Percentiles rank a stretch among this genome's conserved stretches.
phyloP scores from a whole-genome alignment of 495 filamentous ascomycete species.

The Daldinia loculata region DNA sequence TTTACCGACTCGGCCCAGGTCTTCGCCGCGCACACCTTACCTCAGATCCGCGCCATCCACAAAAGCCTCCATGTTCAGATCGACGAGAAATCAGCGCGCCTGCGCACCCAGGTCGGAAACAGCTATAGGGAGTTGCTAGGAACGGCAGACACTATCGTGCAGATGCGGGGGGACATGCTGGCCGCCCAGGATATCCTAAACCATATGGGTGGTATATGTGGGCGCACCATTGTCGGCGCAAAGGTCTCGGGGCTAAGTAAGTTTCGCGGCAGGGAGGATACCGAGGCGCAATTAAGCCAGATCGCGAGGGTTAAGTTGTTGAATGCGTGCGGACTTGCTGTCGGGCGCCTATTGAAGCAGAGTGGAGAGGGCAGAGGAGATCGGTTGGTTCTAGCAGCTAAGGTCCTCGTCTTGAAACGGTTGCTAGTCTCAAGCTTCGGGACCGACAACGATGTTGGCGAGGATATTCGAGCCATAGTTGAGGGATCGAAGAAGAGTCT shows the following conservation, averaged over 20 bases:
- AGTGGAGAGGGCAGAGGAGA: conserved; percentile 51
- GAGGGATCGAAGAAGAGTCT: conserved; percentile 71
- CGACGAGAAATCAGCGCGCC: conserved; percentile 83
- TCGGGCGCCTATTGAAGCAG: conserved; percentile 60
- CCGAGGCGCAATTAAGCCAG: conserved; percentile 29
- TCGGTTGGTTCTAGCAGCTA: conserved; percentile 74
- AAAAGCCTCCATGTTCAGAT: conserved; percentile 63
- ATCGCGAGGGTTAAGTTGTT: conserved; percentile 54
- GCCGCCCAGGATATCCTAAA: conserved; percentile 73
- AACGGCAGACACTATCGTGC: conserved; percentile 90
- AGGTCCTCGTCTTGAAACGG: conserved; percentile 80
- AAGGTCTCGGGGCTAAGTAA: conserved; percentile 69
- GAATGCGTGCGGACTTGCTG: conserved; percentile 50
- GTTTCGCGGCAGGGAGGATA: conserved; percentile 51
- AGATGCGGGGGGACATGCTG: conserved; percentile 83
- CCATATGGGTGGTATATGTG: conserved; percentile 79
- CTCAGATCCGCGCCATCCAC: conserved; percentile 68
- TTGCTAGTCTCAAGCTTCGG: conserved; percentile 70
- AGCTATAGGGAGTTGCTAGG: conserved; percentile 92
- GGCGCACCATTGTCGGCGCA: conserved; percentile 72
- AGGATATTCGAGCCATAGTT: conserved; percentile 58
- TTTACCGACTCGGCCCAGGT: conserved; percentile 74
- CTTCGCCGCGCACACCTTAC: conserved; percentile 76
- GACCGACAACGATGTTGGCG: conserved; percentile 45
- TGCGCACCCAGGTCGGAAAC: conserved; percentile 91